A percentile compares a stretch with the other conserved stretches of the same genome.
phyloP scores from a whole-genome alignment of 2,329 filamentous ascomycete species.

The Penicillium brevicompactum region DNA sequence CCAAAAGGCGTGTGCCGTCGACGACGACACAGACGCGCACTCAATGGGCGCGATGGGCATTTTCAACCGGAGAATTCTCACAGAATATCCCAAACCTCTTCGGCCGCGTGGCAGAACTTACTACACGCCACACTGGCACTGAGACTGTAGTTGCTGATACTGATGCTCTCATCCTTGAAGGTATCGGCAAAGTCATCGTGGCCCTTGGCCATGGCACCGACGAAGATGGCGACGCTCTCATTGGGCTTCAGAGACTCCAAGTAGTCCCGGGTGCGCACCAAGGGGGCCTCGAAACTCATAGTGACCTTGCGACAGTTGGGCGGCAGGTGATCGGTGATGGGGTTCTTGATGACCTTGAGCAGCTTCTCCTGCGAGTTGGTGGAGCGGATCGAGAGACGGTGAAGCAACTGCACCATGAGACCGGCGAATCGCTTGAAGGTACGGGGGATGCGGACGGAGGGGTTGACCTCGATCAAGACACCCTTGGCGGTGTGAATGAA shows the following conservation, averaged over 20 bases:
- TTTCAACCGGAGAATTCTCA: conserved; percentile 48
- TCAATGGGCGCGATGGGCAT: conserved; percentile 9
- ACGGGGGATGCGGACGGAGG: conserved; percentile 94
- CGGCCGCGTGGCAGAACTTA: conserved; percentile 98
- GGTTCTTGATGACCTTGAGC: conserved; percentile 95
- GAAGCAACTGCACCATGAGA: conserved; percentile 96
- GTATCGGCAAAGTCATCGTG: conserved; percentile 92
- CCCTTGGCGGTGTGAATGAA: conserved; percentile 98
- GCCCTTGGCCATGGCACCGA: conserved; percentile 98
- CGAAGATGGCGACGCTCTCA: conserved; percentile 96
- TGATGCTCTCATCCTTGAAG: conserved; percentile 95
- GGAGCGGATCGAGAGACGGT: conserved; percentile 92
- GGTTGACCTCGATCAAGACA: conserved; percentile 95
- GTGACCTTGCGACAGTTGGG: conserved; percentile 98
- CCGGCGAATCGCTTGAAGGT: conserved; percentile 99
- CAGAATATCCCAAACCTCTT: conserved; percentile 93
- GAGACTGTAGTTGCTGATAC: conserved; percentile 96
- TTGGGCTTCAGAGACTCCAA: conserved; percentile 75
- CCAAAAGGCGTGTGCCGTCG: conserved; percentile 17
- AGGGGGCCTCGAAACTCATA: conserved; percentile 86
- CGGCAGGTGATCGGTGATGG: conserved; percentile 93
- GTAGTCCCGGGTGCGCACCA: conserved; percentile 87
- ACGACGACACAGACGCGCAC: conserved; percentile 12
- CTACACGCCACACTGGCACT: conserved; percentile 98
- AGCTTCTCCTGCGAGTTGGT: conserved; percentile 98